phyloP scores from a whole-genome alignment of 1,139 yeast species.

The Saccharomyces hybrid region DNA sequence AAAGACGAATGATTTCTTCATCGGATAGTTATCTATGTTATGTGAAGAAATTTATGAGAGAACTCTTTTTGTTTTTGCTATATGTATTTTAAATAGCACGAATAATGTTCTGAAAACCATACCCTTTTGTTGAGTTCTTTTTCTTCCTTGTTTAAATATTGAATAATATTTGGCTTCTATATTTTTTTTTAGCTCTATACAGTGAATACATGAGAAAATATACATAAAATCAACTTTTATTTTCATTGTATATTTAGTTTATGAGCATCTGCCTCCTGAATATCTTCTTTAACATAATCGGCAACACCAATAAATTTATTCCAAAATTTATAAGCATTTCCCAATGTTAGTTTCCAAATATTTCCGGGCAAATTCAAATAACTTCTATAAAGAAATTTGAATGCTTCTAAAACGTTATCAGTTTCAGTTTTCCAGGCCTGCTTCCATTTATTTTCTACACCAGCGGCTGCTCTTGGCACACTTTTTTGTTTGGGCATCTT shows the following conservation, averaged over 20 bases:
- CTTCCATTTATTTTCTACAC: constrained; percentile 16
- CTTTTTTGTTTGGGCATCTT: constrained; percentile 21
- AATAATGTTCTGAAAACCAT: not conserved
- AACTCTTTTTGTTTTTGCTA: not conserved
- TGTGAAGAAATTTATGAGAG: not conserved
- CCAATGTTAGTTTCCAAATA: constrained; percentile 44
- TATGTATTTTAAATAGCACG: not conserved
- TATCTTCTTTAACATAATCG: constrained; percentile 24
- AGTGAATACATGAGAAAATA: not conserved
- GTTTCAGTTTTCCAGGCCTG: constrained; percentile 49
- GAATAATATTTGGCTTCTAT: not conserved
- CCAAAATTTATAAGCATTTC: constrained; percentile 57
- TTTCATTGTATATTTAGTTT: constrained; percentile 18
- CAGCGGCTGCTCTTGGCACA: constrained; percentile 6
- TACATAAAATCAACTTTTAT: not conserved
- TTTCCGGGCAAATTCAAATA: constrained; percentile 65
- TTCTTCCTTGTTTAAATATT: not conserved
- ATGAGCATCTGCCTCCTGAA: constrained; percentile 26
- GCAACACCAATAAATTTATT: constrained; percentile 57
- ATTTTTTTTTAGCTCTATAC: not conserved
- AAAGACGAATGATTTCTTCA: constrained; percentile 1
- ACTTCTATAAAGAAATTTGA: constrained; percentile 57
- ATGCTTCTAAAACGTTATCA: constrained; percentile 52
- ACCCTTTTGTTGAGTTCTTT: not conserved
- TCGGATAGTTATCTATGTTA: not conserved